A percentile compares a stretch with the other conserved stretches of the same genome.
These are phyloP conservation scores for Lachnellula occidentalis DNA, from an alignment of 2,329 filamentous ascomycete genomes.

Conservation along the genomic window DNA sequence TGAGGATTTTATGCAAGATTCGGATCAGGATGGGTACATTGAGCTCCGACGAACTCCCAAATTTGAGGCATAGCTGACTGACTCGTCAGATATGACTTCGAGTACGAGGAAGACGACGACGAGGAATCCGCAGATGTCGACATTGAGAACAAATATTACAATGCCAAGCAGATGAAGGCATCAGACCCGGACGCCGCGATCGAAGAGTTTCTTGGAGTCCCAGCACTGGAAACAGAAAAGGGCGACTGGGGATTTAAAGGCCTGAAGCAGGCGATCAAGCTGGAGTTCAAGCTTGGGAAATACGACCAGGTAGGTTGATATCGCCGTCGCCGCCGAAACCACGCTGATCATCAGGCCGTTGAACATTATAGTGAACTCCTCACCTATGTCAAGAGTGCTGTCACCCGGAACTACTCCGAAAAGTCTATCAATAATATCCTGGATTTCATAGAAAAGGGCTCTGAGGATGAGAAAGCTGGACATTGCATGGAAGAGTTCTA, in stretches of 20 bases:
- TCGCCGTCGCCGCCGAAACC: not conserved
- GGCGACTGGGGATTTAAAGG: slow-evolving; percentile 99
- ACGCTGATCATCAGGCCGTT: slow-evolving; percentile 56
- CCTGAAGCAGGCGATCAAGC: slow-evolving; percentile 94
- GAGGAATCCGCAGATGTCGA: slow-evolving; percentile 84
- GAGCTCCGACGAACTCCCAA: slow-evolving; percentile 1
- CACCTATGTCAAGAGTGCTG: slow-evolving; percentile 93
- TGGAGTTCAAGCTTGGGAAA: slow-evolving; percentile 87
- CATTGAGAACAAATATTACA: slow-evolving; percentile 99
- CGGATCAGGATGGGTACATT: slow-evolving; percentile 74
- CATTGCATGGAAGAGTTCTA: slow-evolving; percentile 93
- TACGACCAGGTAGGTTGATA: slow-evolving; percentile 65
- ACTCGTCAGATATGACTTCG: slow-evolving; percentile 74
- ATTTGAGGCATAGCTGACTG: slow-evolving; percentile 15
- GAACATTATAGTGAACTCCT: slow-evolving; percentile 92
- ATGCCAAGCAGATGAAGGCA: slow-evolving; percentile 92
- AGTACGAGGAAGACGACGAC: slow-evolving; percentile 88
- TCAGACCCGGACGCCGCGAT: slow-evolving; percentile 85
- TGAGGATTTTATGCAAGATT: slow-evolving; percentile 92
- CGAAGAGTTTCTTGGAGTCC: slow-evolving; percentile 85
- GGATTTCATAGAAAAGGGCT: slow-evolving; percentile 92
- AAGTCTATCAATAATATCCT: slow-evolving; percentile 99
- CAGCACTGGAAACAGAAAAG: slow-evolving; percentile 79
- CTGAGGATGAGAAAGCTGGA: slow-evolving; percentile 64
- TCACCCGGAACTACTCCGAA: slow-evolving; percentile 96